Percentiles rank a stretch among this genome's conserved stretches.
These are phyloP conservation scores for Tetracladium marchalianum DNA, from an alignment of 495 filamentous ascomycete species.

Conservation along the genomic window DNA sequence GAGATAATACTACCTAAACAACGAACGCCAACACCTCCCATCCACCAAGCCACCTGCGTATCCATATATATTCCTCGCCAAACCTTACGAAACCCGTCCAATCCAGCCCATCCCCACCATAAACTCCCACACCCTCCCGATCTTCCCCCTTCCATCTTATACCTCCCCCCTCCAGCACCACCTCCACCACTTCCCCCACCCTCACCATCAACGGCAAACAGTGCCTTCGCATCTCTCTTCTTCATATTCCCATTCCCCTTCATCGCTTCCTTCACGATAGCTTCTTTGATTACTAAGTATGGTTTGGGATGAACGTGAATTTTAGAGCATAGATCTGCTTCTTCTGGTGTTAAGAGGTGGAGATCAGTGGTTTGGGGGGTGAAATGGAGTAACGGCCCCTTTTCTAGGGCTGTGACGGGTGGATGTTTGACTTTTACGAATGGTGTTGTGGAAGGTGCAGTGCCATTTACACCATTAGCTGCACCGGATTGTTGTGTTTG, in stretches of 20 bases:
- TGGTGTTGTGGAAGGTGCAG: slow-evolving; percentile 23
- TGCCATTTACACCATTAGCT: slow-evolving; percentile 21
- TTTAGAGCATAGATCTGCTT: slow-evolving; percentile 73
- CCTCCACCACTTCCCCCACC: not conserved
- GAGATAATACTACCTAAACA: no score
- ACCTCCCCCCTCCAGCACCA: no score
- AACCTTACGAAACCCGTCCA: slow-evolving; percentile 30
- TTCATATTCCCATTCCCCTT: slow-evolving; percentile 79
- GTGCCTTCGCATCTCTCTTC: slow-evolving; percentile 70
- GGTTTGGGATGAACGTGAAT: slow-evolving; percentile 83
- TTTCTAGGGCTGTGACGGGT: slow-evolving; percentile 39
- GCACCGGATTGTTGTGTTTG: slow-evolving; percentile 19
- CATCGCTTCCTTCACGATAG: slow-evolving; percentile 76
- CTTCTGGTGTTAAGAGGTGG: slow-evolving; percentile 78
- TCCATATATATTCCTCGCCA: slow-evolving; percentile 35
- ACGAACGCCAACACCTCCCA: no score
- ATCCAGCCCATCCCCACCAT: no score
- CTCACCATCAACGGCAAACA: slow-evolving; percentile 13
- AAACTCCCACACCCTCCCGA: no score
- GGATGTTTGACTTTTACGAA: slow-evolving; percentile 32
- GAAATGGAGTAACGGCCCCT: slow-evolving; percentile 47
- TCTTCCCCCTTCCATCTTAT: no score
- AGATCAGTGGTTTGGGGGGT: slow-evolving; percentile 66
- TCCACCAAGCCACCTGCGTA: no score
- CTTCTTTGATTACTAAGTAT: slow-evolving; percentile 88